These are phyloP conservation scores for Corymbia maculata DNA, from an alignment of 345 rosid species.

Conservation along the genomic window DNA sequence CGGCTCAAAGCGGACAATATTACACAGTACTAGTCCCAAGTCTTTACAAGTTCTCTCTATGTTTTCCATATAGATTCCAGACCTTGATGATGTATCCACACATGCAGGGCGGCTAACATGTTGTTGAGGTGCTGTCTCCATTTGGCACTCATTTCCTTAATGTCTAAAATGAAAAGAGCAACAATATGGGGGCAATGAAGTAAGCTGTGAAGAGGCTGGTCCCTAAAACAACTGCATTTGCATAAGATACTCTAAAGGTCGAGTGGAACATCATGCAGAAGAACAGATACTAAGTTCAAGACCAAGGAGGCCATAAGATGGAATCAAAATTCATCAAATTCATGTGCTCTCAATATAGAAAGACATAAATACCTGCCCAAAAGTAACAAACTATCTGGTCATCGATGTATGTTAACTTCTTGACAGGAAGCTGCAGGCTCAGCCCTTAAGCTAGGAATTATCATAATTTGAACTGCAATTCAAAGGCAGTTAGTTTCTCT, in stretches of 20 bases:
- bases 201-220: neutral
- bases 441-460: neutral
- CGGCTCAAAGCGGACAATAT: too few species aligned
- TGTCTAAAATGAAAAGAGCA: neutral
- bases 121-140: neutral
- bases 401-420: neutral
- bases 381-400: neutral
- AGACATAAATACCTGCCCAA: neutral
- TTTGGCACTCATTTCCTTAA: neutral
- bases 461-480: neutral
- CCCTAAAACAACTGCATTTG: neutral
- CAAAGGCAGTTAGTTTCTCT: neutral
- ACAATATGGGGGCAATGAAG: neutral
- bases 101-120: neutral
- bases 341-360: neutral
- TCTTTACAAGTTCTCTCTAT: neutral
- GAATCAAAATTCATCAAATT: neutral
- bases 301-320: neutral
- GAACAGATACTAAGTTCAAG: neutral
- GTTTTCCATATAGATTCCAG: neutral
- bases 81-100: neutral
- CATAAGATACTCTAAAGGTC: neutral
- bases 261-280: neutral
- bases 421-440: neutral
- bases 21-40: too few species aligned